These are phyloP conservation scores for Auxenochlorella protothecoides DNA, from an alignment of 139 green algal species.

Conservation along the genomic window DNA sequence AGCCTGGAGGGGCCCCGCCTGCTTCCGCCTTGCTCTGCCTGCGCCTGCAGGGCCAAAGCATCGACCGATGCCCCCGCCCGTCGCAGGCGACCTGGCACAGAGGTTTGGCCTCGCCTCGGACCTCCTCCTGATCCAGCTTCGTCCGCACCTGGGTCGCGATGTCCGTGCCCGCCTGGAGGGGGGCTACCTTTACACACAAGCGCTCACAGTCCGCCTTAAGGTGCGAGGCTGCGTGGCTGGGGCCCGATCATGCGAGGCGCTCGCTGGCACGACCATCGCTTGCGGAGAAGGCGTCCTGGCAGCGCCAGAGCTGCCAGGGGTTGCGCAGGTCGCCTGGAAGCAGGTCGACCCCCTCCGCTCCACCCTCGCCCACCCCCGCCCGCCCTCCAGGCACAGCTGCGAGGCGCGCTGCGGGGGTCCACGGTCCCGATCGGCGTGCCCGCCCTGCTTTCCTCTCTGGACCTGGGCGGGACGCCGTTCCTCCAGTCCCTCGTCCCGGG, in stretches of 20 bases:
- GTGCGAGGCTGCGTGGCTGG: constrained; percentile 15
- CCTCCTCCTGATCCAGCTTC: constrained; percentile 52
- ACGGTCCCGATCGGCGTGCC: constrained; percentile 32
- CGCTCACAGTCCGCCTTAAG: constrained; percentile 68
- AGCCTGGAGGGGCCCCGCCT: not conserved
- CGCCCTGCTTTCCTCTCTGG: constrained; percentile 26
- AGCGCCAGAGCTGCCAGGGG: not conserved
- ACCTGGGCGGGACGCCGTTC: constrained; percentile 11
- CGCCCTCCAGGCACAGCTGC: constrained; percentile 59
- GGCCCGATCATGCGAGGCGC: too few relatives aligned
- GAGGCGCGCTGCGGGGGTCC: constrained; percentile 65
- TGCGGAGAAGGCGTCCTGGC: too few relatives aligned
- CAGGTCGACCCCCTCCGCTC: too few relatives aligned
- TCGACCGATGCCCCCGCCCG: not conserved
- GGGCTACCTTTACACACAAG: constrained; percentile 72
- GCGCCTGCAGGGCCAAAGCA: too few relatives aligned
- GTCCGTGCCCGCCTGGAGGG: constrained; percentile 69
- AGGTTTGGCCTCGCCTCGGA: constrained; percentile 67
- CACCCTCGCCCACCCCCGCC: not conserved
- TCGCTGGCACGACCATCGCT: too few relatives aligned
- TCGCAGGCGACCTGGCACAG: constrained; percentile 61
- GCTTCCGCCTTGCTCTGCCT: too few relatives aligned
- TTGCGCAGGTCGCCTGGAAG: not conserved
- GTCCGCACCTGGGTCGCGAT: constrained; percentile 28
- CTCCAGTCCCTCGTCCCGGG: constrained; percentile 14